Percentiles rank a stretch among this genome's conserved stretches.
phyloP scores from a whole-genome alignment of 352 stramenopile genomes.

The Nothophytophthora sp. region DNA sequence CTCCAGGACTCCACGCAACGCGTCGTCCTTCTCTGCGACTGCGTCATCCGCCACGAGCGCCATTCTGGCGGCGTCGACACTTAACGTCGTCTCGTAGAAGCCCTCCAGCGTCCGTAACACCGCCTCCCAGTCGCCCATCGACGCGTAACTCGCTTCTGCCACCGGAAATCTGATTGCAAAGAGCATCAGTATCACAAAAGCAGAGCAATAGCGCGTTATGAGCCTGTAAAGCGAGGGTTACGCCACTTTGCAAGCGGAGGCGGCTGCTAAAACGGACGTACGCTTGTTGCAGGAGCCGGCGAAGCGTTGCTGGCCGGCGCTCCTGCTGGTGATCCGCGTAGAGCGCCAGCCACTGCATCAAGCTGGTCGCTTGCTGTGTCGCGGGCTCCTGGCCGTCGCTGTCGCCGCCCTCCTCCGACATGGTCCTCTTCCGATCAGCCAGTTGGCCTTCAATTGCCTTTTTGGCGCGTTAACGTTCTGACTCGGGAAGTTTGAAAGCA shows the following conservation, averaged over 20 bases:
- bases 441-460: no score
- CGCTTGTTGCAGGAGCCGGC: constrained; percentile 17
- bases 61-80: constrained; percentile 20
- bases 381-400: no score
- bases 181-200: neutral
- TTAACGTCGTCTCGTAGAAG: constrained; percentile 49
- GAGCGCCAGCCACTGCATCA: constrained; percentile 32
- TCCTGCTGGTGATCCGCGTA: constrained; percentile 16
- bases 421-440: no score
- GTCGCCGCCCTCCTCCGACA: no score
- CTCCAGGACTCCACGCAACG: constrained; percentile 32
- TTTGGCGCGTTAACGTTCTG: no score
- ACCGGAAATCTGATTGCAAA: constrained; percentile 13
- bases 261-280: constrained; percentile 10
- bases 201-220: constrained; percentile 22
- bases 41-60: constrained; percentile 1
- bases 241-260: neutral
- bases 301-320: neutral
- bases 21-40: constrained; percentile 11
- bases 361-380: constrained; percentile 29
- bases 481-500: no score
- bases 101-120: constrained; percentile 33
- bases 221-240: neutral
- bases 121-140: neutral
- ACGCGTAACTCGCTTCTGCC: neutral